Evolutionary conservation across 1,284 basidiomycete species (phyloP).

Genomic region (Veloboletus limbatus): DNA sequence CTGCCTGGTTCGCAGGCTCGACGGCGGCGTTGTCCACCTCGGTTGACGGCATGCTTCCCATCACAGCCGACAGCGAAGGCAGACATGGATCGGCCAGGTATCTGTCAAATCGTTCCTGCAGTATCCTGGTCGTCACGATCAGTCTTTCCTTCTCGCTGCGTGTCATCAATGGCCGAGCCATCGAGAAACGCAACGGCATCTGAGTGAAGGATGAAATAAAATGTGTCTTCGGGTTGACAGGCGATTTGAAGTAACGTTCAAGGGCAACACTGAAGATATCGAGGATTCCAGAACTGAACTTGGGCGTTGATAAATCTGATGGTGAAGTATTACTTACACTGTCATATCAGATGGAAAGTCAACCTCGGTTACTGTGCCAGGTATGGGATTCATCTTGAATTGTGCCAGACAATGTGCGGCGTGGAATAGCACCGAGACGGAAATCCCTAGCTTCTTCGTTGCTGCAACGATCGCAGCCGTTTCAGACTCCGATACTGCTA

Average conservation of each 20-base stretch:
- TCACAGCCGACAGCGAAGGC: constrained; percentile 8
- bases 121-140: constrained; percentile 9
- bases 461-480: constrained; percentile 12
- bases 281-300: not conserved
- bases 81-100: constrained; percentile 17
- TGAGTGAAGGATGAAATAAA: constrained; percentile 13
- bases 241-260: constrained; percentile 22
- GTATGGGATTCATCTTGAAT: constrained; percentile 22
- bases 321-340: constrained; percentile 12
- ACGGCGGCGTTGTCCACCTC: too few relatives aligned
- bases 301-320: not conserved
- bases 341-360: constrained; percentile 16
- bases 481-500: constrained; percentile 8
- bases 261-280: constrained; percentile 15
- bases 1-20: not conserved
- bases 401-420: constrained; percentile 22
- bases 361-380: constrained; percentile 13
- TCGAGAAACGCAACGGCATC: constrained; percentile 21
- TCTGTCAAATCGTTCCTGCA: constrained; percentile 19
- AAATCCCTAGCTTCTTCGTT: constrained; percentile 16
- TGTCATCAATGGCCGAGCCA: constrained; percentile 11
- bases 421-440: constrained; percentile 17
- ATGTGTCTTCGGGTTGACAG: constrained; percentile 18
- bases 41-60: not conserved
- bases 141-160: constrained; percentile 13